Base-by-base conservation (phyloP, 441 rosid genomes). In the Mallotus repandus region DNA sequence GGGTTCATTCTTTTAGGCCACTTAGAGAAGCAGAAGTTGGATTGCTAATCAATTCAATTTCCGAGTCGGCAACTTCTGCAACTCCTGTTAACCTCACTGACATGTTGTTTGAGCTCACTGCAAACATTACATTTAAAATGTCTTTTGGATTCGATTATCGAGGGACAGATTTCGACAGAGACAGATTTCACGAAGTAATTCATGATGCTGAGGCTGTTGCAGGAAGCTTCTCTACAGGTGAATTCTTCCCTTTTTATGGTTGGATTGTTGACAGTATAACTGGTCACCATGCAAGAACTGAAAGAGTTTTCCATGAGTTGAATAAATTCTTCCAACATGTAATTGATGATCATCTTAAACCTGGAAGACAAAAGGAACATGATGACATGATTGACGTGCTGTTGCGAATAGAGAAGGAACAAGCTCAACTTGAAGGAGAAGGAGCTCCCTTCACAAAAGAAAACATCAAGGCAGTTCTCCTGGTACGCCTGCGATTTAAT, bases 131-230 rank as follows among this genome's bases (percentile, higher is more conserved):
- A 25, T 25, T 25, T 25, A 25, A 25, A 25, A 25, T 25, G 29
- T 25, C 29, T 25, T 25, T 25, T 25, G 29, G 29, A 25, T 25
- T 25, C 29, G 29, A 25, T 25, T 25, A 25, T 25, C 29, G 2
- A 25, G 0, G 91, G 89, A 43, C 69, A 85, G 88, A 68, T 90
- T n/a, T n/a, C n/a, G n/a, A n/a, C n/a, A n/a, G n/a, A n/a, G n/a
- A n/a, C n/a, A n/a, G n/a, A n/a, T n/a, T n/a, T n/a, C n/a, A n/a
- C n/a, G n/a, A n/a, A n/a, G n/a, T n/a, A n/a, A n/a, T n/a, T n/a
- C n/a, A n/a, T n/a, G n/a, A n/a, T n/a, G n/a, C n/a, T n/a, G n/a
- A n/a, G n/a, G n/a, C n/a, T n/a, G n/a, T n/a, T n/a, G n/a, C n/a
- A n/a, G n/a, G n/a, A n/a, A n/a, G n/a, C n/a, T n/a, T n/a, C n/a